Conservation (phyloP, 306 rosid species). For the Hippophae gyantsensis region DNA sequence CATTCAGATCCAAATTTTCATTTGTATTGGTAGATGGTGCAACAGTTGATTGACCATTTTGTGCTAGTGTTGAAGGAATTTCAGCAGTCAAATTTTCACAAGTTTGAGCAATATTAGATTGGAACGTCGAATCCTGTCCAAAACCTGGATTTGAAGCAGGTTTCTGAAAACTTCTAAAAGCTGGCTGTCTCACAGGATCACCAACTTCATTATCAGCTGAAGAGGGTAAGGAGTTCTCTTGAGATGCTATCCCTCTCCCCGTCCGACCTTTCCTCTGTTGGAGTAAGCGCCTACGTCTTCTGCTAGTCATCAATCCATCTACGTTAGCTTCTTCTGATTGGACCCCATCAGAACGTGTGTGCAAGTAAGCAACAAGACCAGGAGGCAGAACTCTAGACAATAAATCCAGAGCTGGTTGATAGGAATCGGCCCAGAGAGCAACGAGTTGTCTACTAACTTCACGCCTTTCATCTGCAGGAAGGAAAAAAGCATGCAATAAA, state of each 20-base stretch:
- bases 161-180: constrained; percentile 34
- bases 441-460: constrained; percentile 95
- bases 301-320: constrained; percentile 60
- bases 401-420: constrained; percentile 84
- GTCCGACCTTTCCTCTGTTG: constrained; percentile 73
- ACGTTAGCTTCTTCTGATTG: constrained; percentile 47
- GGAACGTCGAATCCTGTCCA: constrained; percentile 47
- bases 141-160: constrained; percentile 37
- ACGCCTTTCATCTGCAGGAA: constrained; percentile 83
- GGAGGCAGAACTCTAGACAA: constrained; percentile 95
- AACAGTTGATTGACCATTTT: constrained; percentile 43
- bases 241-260: constrained; percentile 66
- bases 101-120: constrained; percentile 42
- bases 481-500: constrained; percentile 81
- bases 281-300: constrained; percentile 80
- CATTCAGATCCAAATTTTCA: constrained; percentile 37
- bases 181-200: constrained; percentile 53
- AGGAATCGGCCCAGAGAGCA: constrained; percentile 99
- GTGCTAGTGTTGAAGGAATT: constrained; percentile 32
- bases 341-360: constrained; percentile 76
- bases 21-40: constrained; percentile 31
- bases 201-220: constrained; percentile 50
- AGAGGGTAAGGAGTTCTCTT: constrained; percentile 61
- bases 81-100: constrained; percentile 45
- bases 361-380: constrained; percentile 97